phyloP scores from a whole-genome alignment of 2,329 filamentous ascomycete genomes.

The Ilyonectria destructans region DNA sequence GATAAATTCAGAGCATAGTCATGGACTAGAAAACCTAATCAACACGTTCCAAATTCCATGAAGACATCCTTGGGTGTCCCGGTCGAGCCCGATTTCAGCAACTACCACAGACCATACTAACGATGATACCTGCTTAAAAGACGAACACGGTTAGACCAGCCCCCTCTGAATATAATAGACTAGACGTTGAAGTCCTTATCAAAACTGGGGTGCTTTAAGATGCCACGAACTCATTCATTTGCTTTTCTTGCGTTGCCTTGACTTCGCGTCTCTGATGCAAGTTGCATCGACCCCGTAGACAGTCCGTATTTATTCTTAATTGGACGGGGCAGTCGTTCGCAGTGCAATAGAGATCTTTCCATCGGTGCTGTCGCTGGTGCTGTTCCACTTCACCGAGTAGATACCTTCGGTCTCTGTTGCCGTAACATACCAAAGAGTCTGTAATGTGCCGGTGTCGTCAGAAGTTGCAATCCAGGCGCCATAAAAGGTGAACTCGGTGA shows the following conservation, averaged over 20 bases:
- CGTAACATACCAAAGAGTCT: constrained; percentile 19
- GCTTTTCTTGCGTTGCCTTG: too few species aligned
- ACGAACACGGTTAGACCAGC: too few species aligned
- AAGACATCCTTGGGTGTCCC: neutral
- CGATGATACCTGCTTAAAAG: too few species aligned
- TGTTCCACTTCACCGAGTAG: constrained; percentile 26
- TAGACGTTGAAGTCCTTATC: too few species aligned
- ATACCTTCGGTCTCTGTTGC: constrained; percentile 8
- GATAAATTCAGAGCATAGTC: neutral
- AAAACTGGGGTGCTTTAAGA: too few species aligned
- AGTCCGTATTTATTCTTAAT: too few species aligned
- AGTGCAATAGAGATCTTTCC: constrained; percentile 11
- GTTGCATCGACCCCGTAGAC: too few species aligned
- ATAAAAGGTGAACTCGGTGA: constrained; percentile 16
- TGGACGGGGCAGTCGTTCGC: constrained; percentile 12
- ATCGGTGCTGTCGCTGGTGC: constrained; percentile 7
- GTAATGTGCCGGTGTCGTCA: constrained; percentile 5
- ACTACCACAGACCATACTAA: too few species aligned
- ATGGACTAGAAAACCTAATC: neutral
- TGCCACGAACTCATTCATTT: too few species aligned
- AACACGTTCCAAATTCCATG: neutral
- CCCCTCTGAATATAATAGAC: too few species aligned
- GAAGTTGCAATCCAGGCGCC: constrained; percentile 18
- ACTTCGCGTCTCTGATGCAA: too few species aligned
- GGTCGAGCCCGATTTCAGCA: neutral